phyloP scores from a whole-genome alignment of 2,329 filamentous ascomycete genomes.

The Alternaria sp. region DNA sequence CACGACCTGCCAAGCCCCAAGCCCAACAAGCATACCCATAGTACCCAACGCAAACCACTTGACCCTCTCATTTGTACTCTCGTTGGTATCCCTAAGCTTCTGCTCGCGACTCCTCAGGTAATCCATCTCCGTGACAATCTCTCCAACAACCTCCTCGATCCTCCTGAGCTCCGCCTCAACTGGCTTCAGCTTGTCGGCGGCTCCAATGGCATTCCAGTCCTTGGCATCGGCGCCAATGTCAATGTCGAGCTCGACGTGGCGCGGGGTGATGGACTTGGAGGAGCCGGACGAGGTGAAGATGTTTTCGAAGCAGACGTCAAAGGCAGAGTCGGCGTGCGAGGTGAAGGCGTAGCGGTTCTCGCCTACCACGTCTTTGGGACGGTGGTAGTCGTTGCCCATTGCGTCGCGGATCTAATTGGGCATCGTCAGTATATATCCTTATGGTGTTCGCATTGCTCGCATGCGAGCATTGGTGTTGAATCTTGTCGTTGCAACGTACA shows the following conservation, averaged over 20 bases:
- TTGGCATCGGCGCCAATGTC: constrained; percentile 97
- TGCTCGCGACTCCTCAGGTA: constrained; percentile 90
- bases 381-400: constrained; percentile 94
- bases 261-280: constrained; percentile 54
- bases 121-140: constrained; percentile 95
- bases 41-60: constrained; percentile 98
- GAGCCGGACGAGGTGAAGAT: constrained; percentile 60
- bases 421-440: constrained; percentile 5
- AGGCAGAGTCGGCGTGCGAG: constrained; percentile 86
- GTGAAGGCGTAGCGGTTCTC: constrained; percentile 95
- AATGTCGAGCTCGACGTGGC: constrained; percentile 88
- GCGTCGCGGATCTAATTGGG: constrained; percentile 83
- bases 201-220: constrained; percentile 97
- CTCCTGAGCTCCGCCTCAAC: constrained; percentile 93
- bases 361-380: constrained; percentile 88
- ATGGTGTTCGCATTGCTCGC: neutral
- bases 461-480: neutral
- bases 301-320: constrained; percentile 98
- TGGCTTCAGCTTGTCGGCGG: constrained; percentile 96
- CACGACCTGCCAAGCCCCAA: constrained; percentile 97
- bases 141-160: constrained; percentile 87
- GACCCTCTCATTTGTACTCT: constrained; percentile 98
- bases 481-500: constrained; percentile 63
- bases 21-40: constrained; percentile 85
- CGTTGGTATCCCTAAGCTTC: constrained; percentile 96